Evolutionary conservation across 495 filamentous ascomycete species (phyloP), one percentile per base, ranked within the genome.

Genomic region (Parathielavia hyrcaniae): DNA sequence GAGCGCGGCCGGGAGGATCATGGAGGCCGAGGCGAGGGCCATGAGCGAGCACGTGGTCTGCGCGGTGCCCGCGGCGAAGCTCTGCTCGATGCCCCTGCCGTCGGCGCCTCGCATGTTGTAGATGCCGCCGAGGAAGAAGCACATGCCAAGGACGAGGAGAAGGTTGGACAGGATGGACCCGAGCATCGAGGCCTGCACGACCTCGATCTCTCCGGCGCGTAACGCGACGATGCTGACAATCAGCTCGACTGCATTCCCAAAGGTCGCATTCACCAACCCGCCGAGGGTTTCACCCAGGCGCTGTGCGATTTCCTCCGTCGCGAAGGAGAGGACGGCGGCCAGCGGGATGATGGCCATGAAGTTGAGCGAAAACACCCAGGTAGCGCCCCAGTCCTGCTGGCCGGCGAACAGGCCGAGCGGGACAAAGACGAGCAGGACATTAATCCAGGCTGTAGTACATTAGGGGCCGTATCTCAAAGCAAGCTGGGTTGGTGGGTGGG

Each of bases 121-220:
- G 60, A 95, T 76, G 20, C 93, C 93, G 48, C 92, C 93, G 56
- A 89, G 81, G 58, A 96, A 77, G 80, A 98, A 98, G 73, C 93
- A 97, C 84, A 93, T 96, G 58, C 93, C 93, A 51, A 98, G 81
- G 44, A 98, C 93, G 22, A 98, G 80, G 13, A 98, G 81, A 53
- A 97, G 87, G 65, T 98, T 98, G 50, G 93, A 97, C 30, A 98
- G 77, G 59, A 98, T 96, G 69, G 88, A 93, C 38, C 93, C 93
- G 19, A 98, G 85, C 93, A 98, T 98, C 66, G 90, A 95, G 39
- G 93, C 86, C 73, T 98, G 95, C 5, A 97, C 93, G 53, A 98
- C 91, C 60, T 95, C 85, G 66, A 97, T 91, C 73, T 98, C 84
- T 38, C 84, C 83, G 59, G 92, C 82, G 58, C 79, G 83, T 53